Base-by-base conservation (phyloP, 805 yeast species). In the Metschnikowia sp. region DNA sequence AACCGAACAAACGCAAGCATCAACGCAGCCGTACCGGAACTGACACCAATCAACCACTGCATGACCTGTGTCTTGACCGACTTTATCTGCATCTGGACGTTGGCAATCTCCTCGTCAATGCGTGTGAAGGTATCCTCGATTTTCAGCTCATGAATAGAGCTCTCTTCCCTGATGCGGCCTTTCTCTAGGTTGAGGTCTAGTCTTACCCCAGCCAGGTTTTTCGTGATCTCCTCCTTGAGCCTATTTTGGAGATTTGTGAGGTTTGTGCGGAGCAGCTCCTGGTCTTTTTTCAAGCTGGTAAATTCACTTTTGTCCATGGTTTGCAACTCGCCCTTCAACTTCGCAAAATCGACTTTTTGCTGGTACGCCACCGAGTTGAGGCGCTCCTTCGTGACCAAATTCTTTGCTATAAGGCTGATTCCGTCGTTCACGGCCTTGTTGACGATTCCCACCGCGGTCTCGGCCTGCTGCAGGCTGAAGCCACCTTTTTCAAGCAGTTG, bases 11-110 rank as follows among this genome's bases (percentile, higher is more conserved):
- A 94, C 1, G 98, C 97, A 58, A 92, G 70, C 43, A 94, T 86
- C 49, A 94, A 76, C 11, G 98, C 98, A 69, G 92, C 88, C 1
- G 97, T 88, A 86, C 98, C 99, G 1, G 98, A 91, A 62, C 96
- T 88, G 15, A 94, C 97, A 75, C 98, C 98, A 58, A 94, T 89
- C 53, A 94, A 77, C 99, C 99, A 94, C 69, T 94, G 99, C 84
- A 90, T 81, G 42, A 94, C 97, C 65, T 94, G 97, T 2, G 96
- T 88, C 70, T 94, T 94, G 31, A 92, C 96, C 38, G 88, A 83
- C 61, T 94, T 96, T 55, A 94, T 90, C 68, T 92, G 97, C 76
- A 91, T 88, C 66, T 88, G 91, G 81, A 94, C 88, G 63, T 94
- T 92, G 35, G 92, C 85, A 28, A 94, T 85, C 60, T 94, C 99